These are phyloP conservation scores for Abrus precatorius DNA, from an alignment of 306 rosid species.

Conservation along the genomic window DNA sequence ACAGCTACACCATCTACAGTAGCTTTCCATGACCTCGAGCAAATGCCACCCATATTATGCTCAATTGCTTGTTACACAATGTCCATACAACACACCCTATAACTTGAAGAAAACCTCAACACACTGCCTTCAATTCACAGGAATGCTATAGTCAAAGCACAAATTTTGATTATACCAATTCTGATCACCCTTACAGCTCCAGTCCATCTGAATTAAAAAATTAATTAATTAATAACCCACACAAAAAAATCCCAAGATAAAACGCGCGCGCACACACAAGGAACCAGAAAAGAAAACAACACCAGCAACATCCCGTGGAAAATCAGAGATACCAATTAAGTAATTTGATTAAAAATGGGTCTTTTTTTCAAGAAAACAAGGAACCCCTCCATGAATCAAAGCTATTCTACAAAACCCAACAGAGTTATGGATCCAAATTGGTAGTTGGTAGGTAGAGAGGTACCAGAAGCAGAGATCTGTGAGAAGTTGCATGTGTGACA, in stretches of 20 bases:
- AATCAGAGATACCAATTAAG: slow-evolving; percentile 23
- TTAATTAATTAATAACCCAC: slow-evolving; percentile 21
- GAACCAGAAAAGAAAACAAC: background rate
- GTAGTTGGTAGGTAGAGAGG: slow-evolving; percentile 39
- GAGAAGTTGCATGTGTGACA: slow-evolving; percentile 38
- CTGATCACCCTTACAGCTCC: slow-evolving; percentile 69
- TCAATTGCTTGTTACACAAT: slow-evolving; percentile 50
- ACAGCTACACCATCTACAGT: slow-evolving; percentile 64
- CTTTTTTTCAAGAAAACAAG: background rate
- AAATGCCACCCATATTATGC: slow-evolving; percentile 85
- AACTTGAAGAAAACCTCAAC: slow-evolving; percentile 39
- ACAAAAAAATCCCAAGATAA: background rate
- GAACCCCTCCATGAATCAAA: background rate
- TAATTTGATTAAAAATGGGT: background rate
- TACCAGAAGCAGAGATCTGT: slow-evolving; percentile 61
- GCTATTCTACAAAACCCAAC: background rate
- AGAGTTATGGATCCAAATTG: slow-evolving; percentile 40
- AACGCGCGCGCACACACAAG: background rate
- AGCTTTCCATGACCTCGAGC: slow-evolving; percentile 83
- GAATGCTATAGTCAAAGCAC: slow-evolving; percentile 53
- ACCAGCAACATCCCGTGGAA: background rate
- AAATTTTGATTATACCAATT: slow-evolving; percentile 60
- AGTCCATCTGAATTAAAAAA: slow-evolving; percentile 62
- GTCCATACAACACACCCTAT: slow-evolving; percentile 56
- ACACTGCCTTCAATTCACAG: slow-evolving; percentile 48